Base-by-base conservation (phyloP, 2,329 filamentous ascomycete species). In the Cytospora piceicola region DNA sequence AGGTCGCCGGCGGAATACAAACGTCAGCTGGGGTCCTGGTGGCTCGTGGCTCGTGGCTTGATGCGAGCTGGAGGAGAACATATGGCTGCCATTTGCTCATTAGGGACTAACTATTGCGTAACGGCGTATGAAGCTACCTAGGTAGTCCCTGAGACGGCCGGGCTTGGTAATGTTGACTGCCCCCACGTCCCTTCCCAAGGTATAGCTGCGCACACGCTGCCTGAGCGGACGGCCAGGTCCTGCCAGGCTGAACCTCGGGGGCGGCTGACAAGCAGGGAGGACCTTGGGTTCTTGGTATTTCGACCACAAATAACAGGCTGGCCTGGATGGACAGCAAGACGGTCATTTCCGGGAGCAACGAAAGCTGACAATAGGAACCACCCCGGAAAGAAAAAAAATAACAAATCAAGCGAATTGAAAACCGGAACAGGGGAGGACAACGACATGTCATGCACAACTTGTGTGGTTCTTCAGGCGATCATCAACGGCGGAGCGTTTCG, bases 331-430 rank as follows among this genome's bases (percentile, higher is more conserved):
- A 51, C 53, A 30, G 58, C 46, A 56, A 27, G 57, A 49, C 65
- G 65, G 65, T 67, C 65, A 67, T 67, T 42, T 67, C 65, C 65
- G 65, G 32, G 32, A 30, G n/a, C 5, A 27, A 36, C 17, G 27
- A 54, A 63, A 34, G 49, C 34, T 57, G 64, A 58, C 58, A 53
- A 27, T 46, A 27, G 30, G 30, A 53, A 32, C 46, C n/a, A n/a
- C n/a, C n/a, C n/a, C n/a, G n/a, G n/a, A n/a, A n/a, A n/a, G n/a
- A n/a, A 32, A 24, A 22, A 24, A 49, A 6, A 22, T 5, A 8
- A 22, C 14, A 49, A 6, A 22, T 5, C 7, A 20, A 24, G 46
- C 46, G 46, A 49, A 49, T 49, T 22, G 46, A 24, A 24, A 5
- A 17, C 22, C 46, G n/a, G 46, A 20, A 14, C n/a, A 22, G n/a